These are phyloP conservation scores for Euptelea pleiosperma DNA, from an alignment of 164 flowering plant genomes.

Conservation along the genomic window DNA sequence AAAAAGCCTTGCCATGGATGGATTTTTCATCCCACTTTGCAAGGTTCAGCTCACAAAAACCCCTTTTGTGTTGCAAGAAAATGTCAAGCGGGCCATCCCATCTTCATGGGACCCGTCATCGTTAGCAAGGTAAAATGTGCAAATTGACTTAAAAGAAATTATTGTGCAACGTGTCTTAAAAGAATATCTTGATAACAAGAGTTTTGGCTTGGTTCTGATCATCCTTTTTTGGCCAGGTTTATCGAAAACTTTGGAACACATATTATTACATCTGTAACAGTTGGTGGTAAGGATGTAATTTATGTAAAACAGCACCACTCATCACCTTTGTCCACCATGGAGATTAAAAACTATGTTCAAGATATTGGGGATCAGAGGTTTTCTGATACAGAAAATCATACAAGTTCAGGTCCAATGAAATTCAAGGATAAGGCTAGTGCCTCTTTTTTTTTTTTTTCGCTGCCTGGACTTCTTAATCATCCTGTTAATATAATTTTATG, in stretches of 20 bases:
- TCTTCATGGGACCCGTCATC: constrained; percentile 72
- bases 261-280: constrained; percentile 68
- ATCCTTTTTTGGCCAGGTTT: constrained; percentile 46
- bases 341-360: constrained; percentile 67
- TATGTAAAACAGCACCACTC: constrained; percentile 69
- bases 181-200: neutral
- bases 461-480: neutral
- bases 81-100: constrained; percentile 62
- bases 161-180: too few relatives aligned
- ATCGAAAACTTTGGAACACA: constrained; percentile 88
- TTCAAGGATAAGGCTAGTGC: constrained; percentile 72
- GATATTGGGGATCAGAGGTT: constrained; percentile 75
- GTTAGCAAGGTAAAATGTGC: constrained; percentile 51
- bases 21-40: constrained; percentile 54
- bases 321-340: constrained; percentile 60
- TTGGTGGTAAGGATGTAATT: constrained; percentile 84
- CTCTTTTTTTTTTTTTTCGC: constrained; percentile 8
- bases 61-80: constrained; percentile 43
- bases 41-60: constrained; percentile 51
- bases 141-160: too few relatives aligned
- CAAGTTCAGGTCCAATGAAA: constrained; percentile 55
- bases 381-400: constrained; percentile 37
- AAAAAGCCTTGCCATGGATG: constrained; percentile 70
- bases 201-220: constrained; percentile 4
- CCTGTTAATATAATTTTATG: neutral